Percentiles rank a stretch among this genome's conserved stretches.
Evolutionary conservation across 129 eudicot genomes (phyloP).

Genomic region (Heracleum sosnowskyi): DNA sequence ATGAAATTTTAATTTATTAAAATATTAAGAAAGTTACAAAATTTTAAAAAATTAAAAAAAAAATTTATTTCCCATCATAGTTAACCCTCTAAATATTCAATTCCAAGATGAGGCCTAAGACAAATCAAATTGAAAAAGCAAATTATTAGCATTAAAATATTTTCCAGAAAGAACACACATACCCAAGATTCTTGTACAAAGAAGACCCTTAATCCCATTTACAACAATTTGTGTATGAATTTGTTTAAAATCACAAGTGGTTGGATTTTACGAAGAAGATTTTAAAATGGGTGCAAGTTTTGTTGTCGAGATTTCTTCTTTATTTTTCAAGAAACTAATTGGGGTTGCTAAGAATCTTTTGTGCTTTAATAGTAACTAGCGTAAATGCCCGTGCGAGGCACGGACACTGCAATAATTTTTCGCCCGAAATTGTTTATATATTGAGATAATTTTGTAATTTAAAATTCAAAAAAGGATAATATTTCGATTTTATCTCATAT

Average conservation of each 20-base stretch:
- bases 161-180: conserved; percentile 38
- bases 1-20: too few species aligned
- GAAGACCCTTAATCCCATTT: conserved; percentile 56
- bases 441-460: too few species aligned
- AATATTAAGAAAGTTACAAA: too few species aligned
- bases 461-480: too few species aligned
- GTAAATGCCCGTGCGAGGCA: too few species aligned
- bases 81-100: conserved; percentile 82
- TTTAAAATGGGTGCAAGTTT: conserved; percentile 37
- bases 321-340: conserved; percentile 19
- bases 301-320: conserved; percentile 38
- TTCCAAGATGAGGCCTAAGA: conserved; percentile 86
- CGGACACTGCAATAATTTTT: too few species aligned
- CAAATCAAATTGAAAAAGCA: conserved; percentile 48
- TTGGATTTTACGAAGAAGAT: conserved; percentile 26
- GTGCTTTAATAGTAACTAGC: too few species aligned
- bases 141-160: conserved; percentile 32
- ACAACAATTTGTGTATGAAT: conserved; percentile 56
- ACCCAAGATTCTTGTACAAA: conserved; percentile 65
- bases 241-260: conserved; percentile 31
- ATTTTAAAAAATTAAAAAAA: too few species aligned
- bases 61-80: conserved; percentile 60
- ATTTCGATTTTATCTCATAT: too few species aligned
- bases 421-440: too few species aligned
- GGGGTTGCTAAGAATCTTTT: conserved; percentile 21